These are phyloP conservation scores for Globisporangium barbulae DNA, from an alignment of 352 stramenopile species.

Conservation along the genomic window DNA sequence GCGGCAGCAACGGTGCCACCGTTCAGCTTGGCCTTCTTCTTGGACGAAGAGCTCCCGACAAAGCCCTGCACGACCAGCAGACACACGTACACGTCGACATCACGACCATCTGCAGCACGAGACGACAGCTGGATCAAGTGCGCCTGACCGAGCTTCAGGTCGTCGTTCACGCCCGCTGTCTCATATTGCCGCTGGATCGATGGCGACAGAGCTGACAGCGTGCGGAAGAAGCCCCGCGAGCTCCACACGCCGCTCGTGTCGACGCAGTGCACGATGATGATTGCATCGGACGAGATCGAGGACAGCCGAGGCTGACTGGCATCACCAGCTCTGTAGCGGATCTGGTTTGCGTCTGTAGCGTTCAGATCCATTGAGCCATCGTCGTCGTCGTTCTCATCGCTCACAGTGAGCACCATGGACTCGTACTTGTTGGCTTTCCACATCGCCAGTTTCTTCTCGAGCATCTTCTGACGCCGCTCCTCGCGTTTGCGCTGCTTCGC, in stretches of 20 bases:
- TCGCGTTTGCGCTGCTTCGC: conserved; percentile 36
- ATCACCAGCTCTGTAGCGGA: conserved; percentile 58
- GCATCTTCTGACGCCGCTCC: conserved; percentile 36
- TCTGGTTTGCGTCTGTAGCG: conserved; percentile 16
- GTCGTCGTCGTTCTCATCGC: conserved; percentile 10
- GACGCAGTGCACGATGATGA: conserved; percentile 74
- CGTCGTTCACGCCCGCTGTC: conserved; percentile 40
- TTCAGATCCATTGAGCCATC: conserved; percentile 5
- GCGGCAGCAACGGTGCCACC: neutral
- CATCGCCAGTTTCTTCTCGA: conserved; percentile 48
- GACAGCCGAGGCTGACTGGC: conserved; percentile 39
- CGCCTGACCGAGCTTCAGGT: conserved; percentile 72
- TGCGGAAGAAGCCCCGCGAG: conserved; percentile 69
- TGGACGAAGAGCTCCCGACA: conserved; percentile 21
- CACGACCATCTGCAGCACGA: conserved; percentile 3
- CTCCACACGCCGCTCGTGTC: conserved; percentile 75
- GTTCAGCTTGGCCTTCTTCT: conserved; percentile 48
- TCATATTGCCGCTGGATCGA: conserved; percentile 64
- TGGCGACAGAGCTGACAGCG: conserved; percentile 47
- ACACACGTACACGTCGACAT: conserved; percentile 46
- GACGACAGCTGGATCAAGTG: conserved; percentile 52
- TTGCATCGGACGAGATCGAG: conserved; percentile 17
- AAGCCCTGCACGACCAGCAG: conserved; percentile 74
- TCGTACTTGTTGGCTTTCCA: conserved; percentile 65
- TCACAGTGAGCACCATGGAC: conserved; percentile 34